Base-by-base conservation (phyloP, 2,329 filamentous ascomycete species). In the Talaromyces piceae region DNA sequence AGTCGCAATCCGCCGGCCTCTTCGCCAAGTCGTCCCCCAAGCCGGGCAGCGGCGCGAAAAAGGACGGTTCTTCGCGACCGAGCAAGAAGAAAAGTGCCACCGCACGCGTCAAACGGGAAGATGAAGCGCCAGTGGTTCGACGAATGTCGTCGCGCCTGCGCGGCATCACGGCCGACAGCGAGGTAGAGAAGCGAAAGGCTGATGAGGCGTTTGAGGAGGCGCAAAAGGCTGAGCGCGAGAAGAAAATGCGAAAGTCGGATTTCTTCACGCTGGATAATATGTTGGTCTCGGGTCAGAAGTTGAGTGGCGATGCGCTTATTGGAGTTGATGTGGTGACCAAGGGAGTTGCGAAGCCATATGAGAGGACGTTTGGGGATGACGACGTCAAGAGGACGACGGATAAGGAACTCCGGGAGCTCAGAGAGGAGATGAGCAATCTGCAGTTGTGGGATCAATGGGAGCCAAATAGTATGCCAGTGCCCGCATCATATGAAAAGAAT, bases 281-380 rank as follows among this genome's bases (percentile, higher is more conserved):
- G 54, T 75, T 87, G 5, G 84, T 95, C 1, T 87, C 87, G 30
- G 90, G 91, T 0, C 84, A 86, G 63, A 85, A 84, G 79, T 79
- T 86, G 44, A 77, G 76, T 23, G 83, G 80, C 9, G 75, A 84
- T 13, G 83, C 83, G 18, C 83, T 89, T 46, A 68, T 89, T 28
- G 69, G 70, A 3, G 76, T 78, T 1, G 79, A 80, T 53, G 74
- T 91, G 2, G 71, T 85, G 1, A 68, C 67, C 22, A 79, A 78
- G 63, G 88, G 79, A 2, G 78, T 80, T 18, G 88, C 90, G 0
- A 83, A 87, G 57, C 89, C 90, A 0, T 88, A 91, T 45, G 78
- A 89, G 49, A 77, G 89, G 18, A 97, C 91, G 0, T 97, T 97
- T 63, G 85, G 82, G 0, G 83, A 87, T n/a, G 83, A 91, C 1